These are phyloP conservation scores for Knufia fluminis DNA, from an alignment of 2,329 filamentous ascomycete genomes.

Conservation along the genomic window DNA sequence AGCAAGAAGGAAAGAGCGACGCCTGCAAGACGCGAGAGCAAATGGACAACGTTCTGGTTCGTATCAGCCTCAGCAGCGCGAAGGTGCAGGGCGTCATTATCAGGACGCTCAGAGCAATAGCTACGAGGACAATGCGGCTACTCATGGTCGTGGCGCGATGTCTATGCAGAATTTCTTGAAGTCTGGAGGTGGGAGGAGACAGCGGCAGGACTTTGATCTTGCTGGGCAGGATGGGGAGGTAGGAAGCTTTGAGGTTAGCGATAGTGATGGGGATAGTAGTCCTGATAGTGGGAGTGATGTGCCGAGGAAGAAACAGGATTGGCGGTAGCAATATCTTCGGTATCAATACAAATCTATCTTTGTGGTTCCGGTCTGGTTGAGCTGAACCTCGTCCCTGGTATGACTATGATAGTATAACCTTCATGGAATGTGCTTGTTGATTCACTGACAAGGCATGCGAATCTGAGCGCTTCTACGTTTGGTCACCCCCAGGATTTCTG, in stretches of 20 bases:
- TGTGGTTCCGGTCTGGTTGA: too few species aligned
- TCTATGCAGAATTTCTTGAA: constrained; percentile 14
- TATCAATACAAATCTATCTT: too few species aligned
- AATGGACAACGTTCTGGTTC: constrained; percentile 13
- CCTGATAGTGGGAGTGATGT: constrained; percentile 11
- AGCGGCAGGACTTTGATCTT: constrained; percentile 10
- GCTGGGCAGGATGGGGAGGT: constrained; percentile 15
- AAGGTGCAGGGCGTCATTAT: constrained; percentile 3
- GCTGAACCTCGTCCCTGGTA: too few species aligned
- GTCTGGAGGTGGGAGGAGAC: neutral
- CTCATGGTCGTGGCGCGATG: constrained; percentile 11
- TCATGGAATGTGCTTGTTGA: too few species aligned
- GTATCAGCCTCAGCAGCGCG: neutral
- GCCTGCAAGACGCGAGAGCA: constrained; percentile 20
- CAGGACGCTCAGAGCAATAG: constrained; percentile 12
- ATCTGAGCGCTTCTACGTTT: neutral
- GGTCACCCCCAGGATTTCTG: neutral
- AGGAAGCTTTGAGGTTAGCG: constrained; percentile 19
- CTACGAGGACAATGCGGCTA: constrained; percentile 9
- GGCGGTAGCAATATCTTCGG: neutral
- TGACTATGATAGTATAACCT: too few species aligned
- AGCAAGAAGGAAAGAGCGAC: constrained; percentile 14
- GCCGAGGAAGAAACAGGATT: neutral
- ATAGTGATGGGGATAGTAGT: constrained; percentile 10
- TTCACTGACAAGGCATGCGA: neutral